phyloP scores from a whole-genome alignment of 1,284 basidiomycete genomes.

The Xerocomus minutiporus region DNA sequence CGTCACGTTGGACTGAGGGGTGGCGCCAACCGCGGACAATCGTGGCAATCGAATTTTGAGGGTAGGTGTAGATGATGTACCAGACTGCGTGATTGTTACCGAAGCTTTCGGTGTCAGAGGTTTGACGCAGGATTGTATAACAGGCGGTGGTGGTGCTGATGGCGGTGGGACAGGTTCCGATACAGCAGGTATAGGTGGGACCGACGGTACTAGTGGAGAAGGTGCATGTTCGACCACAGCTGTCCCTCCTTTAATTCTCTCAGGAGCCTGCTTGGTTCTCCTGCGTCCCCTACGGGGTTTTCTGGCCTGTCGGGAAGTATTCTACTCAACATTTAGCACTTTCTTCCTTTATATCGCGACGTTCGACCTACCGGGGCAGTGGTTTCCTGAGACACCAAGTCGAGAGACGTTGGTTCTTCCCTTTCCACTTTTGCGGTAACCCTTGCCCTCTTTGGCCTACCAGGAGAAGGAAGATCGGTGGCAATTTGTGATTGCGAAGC shows the following conservation, averaged over 20 bases:
- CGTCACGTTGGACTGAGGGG: constrained; percentile 21
- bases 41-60: constrained; percentile 34
- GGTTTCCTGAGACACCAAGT: constrained; percentile 3
- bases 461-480: constrained; percentile 23
- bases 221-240: constrained; percentile 7
- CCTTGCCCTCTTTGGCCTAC: constrained; percentile 31
- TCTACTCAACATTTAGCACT: constrained; percentile 15
- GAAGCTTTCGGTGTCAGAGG: constrained; percentile 34
- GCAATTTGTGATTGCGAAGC: constrained; percentile 12
- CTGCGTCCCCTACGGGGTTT: constrained; percentile 25
- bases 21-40: constrained; percentile 28
- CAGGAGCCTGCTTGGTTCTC: constrained; percentile 15
- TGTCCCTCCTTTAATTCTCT: constrained; percentile 16
- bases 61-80: constrained; percentile 32
- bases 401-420: constrained; percentile 20
- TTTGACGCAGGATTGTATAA: constrained; percentile 15
- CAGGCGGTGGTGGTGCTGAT: constrained; percentile 8
- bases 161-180: constrained; percentile 13
- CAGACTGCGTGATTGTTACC: constrained; percentile 34
- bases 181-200: constrained; percentile 15
- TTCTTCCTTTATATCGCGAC: neutral
- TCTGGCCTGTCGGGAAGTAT: constrained; percentile 7
- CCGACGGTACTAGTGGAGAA: constrained; percentile 13
- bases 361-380: constrained; percentile 19
- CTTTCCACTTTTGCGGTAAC: constrained; percentile 23